Evolutionary conservation across 768 basidiomycete genomes (phyloP), one percentile per base, ranked within the genome.

Genomic region (Austroboletus eburneus): DNA sequence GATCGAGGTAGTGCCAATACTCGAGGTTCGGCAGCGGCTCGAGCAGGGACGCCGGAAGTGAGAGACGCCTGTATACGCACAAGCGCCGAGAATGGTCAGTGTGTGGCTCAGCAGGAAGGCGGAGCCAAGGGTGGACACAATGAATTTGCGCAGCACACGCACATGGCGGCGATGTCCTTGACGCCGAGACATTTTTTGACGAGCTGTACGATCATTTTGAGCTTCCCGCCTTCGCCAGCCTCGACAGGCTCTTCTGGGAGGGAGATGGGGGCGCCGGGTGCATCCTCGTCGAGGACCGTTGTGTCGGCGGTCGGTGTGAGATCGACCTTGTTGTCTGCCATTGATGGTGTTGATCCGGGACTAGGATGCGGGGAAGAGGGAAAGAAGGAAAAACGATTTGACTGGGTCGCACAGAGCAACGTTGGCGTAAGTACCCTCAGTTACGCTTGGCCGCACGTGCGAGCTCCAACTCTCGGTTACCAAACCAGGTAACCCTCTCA

Each of bases 1-100:
- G 76, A 67, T 95, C 92, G 39, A 91, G 74, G 57, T 92, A 94
- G 55, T 91, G 85, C 90, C 90, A 96, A 70, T 93, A 97, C 69
- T 97, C 94, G 42, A 97, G 77, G 69, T 97, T 97, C 5, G 94
- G 94, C 55, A 94, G 77, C 4, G 94, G 94, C 63, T 96, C 94
- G 35, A 97, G 77, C 39, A 97, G 68, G 37, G 91, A 94, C 13
- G 94, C 93, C 3, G 94, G 94, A 33, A 97, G 71, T 0, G 93
- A 96, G 23, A 97, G 71, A 39, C 93, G 89, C 80, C 93, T 96
- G 46, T 13, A 38, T 45, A 46, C 36, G 24, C 20, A 37, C 20
- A 39, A 44, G 18, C 7, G 30, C 4, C 30, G 30, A 32, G n/a
- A n/a, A n/a, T n/a, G 25, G 25, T 27, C 9, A 12, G 57, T 65